Percentiles rank a stretch among this genome's conserved stretches.
These are phyloP conservation scores for Akanthomyces lecanii DNA, from an alignment of 2,329 filamentous ascomycete genomes.

Conservation along the genomic window DNA sequence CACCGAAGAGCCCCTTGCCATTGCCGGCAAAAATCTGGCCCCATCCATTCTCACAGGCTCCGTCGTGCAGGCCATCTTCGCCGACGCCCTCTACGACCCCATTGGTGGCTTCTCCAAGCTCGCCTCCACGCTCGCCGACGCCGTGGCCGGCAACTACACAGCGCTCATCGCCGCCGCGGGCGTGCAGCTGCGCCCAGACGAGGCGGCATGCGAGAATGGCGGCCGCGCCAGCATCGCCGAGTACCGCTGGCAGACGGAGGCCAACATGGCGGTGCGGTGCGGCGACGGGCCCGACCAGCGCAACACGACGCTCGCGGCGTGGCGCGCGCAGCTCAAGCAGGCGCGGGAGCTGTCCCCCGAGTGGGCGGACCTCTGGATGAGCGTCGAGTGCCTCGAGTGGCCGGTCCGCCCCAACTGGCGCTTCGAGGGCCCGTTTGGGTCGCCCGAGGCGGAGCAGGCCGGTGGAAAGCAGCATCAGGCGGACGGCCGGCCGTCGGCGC, in stretches of 20 bases:
- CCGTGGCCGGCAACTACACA: slow-evolving; percentile 2
- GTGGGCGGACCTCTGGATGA: slow-evolving; percentile 26
- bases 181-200: not conserved
- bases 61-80: slow-evolving; percentile 19
- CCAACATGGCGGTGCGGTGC: slow-evolving; percentile 15
- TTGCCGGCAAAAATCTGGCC: slow-evolving; percentile 13
- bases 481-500: slow-evolving; percentile 29
- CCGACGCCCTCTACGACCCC: slow-evolving; percentile 26
- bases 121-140: slow-evolving; percentile 7
- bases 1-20: slow-evolving; percentile 23
- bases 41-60: slow-evolving; percentile 24
- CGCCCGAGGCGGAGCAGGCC: slow-evolving; percentile 19
- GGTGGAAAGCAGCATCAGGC: slow-evolving; percentile 8
- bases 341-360: slow-evolving; percentile 23
- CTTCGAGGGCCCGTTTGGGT: slow-evolving; percentile 27
- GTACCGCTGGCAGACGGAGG: slow-evolving; percentile 5
- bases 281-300: slow-evolving; percentile 23
- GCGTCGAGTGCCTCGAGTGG: slow-evolving; percentile 33
- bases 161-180: not conserved
- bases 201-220: not conserved
- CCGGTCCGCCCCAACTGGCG: slow-evolving; percentile 31
- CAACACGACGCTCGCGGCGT: slow-evolving; percentile 20
- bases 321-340: slow-evolving; percentile 21
- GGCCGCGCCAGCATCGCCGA: slow-evolving; percentile 1
- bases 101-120: slow-evolving; percentile 14